Evolutionary conservation across 78 protist species (phyloP).

Genomic region (Dictyostelium capitatum): DNA sequence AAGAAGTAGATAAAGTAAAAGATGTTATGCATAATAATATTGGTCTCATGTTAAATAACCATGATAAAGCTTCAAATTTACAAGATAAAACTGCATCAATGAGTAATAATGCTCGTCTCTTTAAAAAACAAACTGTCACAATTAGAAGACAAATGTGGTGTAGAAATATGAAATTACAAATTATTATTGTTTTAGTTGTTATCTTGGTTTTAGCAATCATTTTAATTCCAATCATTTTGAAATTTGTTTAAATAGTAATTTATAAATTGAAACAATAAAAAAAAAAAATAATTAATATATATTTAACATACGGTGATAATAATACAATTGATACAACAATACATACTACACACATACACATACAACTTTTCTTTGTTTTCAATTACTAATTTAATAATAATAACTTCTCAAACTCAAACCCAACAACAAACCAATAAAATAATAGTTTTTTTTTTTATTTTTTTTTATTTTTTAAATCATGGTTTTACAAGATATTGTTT

Average conservation of each 20-base stretch:
- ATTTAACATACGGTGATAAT: too few species aligned
- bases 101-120: slow-evolving; percentile 63
- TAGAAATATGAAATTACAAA: slow-evolving; percentile 77
- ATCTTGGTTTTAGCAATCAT: slow-evolving; percentile 48
- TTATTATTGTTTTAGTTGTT: slow-evolving; percentile 61
- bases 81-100: slow-evolving; percentile 70
- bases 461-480: too few species aligned
- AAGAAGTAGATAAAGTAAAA: slow-evolving; percentile 75
- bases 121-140: slow-evolving; percentile 66
- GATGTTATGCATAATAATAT: slow-evolving; percentile 77
- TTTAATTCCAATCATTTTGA: slow-evolving; percentile 52
- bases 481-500: too few species aligned
- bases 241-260: background rate
- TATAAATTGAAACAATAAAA: background rate
- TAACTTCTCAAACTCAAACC: too few species aligned
- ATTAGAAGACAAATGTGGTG: slow-evolving; percentile 83
- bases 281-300: background rate
- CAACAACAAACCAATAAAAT: too few species aligned
- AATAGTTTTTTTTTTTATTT: too few species aligned
- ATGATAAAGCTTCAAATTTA: slow-evolving; percentile 62
- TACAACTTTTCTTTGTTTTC: too few species aligned
- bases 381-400: too few species aligned
- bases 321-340: too few species aligned
- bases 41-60: slow-evolving; percentile 66
- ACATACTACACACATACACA: too few species aligned